Percentiles rank a stretch among this genome's conserved stretches.
These are phyloP conservation scores for Xylaria sp. DNA, from an alignment of 2,329 filamentous ascomycete genomes.

Conservation along the genomic window DNA sequence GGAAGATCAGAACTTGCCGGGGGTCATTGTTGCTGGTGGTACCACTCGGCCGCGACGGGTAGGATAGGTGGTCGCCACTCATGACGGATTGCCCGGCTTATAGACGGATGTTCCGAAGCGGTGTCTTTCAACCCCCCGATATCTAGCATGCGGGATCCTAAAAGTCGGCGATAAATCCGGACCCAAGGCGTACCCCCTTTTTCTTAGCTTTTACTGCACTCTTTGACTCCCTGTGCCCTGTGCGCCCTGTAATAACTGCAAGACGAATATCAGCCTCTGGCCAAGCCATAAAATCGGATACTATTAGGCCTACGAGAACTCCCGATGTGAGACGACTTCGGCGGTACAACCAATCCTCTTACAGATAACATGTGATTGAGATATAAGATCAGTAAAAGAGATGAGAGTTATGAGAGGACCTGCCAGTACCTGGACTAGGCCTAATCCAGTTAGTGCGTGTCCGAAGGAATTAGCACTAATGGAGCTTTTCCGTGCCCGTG, in stretches of 20 bases:
- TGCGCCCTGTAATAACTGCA: background rate
- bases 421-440: background rate
- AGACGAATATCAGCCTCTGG: constrained; percentile 7
- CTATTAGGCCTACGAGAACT: too few relatives aligned
- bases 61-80: constrained; percentile 31
- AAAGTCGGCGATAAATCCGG: background rate
- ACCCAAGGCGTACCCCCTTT: background rate
- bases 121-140: background rate
- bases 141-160: background rate
- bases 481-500: constrained; percentile 7
- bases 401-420: background rate
- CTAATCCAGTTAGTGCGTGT: background rate
- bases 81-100: constrained; percentile 11
- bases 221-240: background rate
- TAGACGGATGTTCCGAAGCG: background rate
- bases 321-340: too few relatives aligned
- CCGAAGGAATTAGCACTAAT: background rate
- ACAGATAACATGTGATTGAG: background rate
- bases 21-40: constrained; percentile 16
- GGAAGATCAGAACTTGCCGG: constrained; percentile 68
- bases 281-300: background rate
- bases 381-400: background rate
- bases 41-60: constrained; percentile 24
- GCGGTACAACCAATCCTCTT: background rate
- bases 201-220: background rate